Percentiles rank a stretch among this genome's conserved stretches.
phyloP scores from a whole-genome alignment of 306 rosid species.

The Psophocarpus tetragonolobus region DNA sequence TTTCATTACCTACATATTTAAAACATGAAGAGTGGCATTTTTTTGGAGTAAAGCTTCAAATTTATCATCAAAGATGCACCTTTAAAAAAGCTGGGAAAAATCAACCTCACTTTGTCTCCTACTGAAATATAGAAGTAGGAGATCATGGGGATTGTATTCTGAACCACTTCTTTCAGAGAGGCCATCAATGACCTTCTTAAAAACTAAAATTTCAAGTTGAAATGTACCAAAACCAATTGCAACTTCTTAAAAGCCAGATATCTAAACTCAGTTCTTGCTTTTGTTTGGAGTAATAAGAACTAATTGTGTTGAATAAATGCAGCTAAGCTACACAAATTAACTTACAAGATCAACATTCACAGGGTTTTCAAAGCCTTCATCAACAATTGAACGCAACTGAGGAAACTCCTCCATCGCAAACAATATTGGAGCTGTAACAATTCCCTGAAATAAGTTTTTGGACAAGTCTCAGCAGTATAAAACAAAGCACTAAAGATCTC shows the following conservation, averaged over 20 bases:
- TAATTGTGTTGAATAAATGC: constrained; percentile 26
- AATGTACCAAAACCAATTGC: neutral
- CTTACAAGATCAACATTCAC: constrained; percentile 78
- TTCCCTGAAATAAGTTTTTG: constrained; percentile 64
- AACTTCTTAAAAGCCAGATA: neutral
- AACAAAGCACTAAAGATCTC: neutral
- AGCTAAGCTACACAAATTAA: constrained; percentile 19
- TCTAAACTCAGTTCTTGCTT: neutral
- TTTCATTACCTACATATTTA: neutral
- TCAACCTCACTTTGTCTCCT: neutral
- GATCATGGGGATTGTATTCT: neutral
- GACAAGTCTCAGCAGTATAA: constrained; percentile 12
- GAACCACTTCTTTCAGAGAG: neutral
- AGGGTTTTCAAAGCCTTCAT: constrained; percentile 75
- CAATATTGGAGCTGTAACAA: constrained; percentile 87
- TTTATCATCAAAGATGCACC: neutral
- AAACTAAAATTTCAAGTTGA: neutral
- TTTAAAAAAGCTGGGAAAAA: neutral
- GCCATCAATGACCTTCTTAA: neutral
- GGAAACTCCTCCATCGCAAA: constrained; percentile 98
- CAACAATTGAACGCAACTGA: constrained; percentile 68
- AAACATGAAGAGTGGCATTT: neutral
- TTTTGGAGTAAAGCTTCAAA: neutral
- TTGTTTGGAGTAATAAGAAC: neutral
- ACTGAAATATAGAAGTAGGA: neutral